These are phyloP conservation scores for Didymella pinodella DNA, from an alignment of 2,329 filamentous ascomycete genomes.

Conservation along the genomic window DNA sequence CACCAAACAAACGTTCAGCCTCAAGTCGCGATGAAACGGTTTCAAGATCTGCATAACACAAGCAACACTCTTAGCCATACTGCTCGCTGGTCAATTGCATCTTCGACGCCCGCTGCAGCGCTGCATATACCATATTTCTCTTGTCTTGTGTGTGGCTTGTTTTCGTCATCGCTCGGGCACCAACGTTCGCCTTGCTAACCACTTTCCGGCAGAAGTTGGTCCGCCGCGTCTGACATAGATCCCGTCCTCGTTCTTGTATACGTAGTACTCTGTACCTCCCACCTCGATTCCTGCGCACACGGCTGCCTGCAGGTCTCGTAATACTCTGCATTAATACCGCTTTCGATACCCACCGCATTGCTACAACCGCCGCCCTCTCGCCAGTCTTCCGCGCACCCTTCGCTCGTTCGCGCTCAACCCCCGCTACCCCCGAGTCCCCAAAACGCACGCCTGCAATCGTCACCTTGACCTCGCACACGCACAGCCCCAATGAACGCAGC, in stretches of 20 bases:
- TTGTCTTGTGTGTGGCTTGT: constrained; percentile 1
- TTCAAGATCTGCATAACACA: not conserved
- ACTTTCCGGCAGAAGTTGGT: constrained; percentile 12
- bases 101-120: not conserved
- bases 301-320: constrained; percentile 8
- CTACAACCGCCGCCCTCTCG: not conserved
- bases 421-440: not conserved
- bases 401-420: constrained; percentile 7
- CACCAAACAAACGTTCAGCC: constrained; percentile 3
- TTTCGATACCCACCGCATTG: not conserved
- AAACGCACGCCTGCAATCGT: not conserved
- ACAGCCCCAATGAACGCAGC: constrained; percentile 60
- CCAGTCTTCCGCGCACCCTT: constrained; percentile 4
- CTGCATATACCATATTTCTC: not conserved
- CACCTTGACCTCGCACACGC: constrained; percentile 1
- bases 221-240: constrained; percentile 18
- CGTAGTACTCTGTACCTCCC: not conserved
- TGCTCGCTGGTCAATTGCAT: not conserved
- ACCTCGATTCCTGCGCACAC: constrained; percentile 1
- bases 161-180: constrained; percentile 20
- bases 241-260: constrained; percentile 6
- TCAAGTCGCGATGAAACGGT: not conserved
- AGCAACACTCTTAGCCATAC: too few relatives aligned
- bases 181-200: constrained; percentile 4
- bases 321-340: not conserved